Conservation (phyloP, 495 filamentous ascomycete genomes). For the Penicillium daleae region DNA sequence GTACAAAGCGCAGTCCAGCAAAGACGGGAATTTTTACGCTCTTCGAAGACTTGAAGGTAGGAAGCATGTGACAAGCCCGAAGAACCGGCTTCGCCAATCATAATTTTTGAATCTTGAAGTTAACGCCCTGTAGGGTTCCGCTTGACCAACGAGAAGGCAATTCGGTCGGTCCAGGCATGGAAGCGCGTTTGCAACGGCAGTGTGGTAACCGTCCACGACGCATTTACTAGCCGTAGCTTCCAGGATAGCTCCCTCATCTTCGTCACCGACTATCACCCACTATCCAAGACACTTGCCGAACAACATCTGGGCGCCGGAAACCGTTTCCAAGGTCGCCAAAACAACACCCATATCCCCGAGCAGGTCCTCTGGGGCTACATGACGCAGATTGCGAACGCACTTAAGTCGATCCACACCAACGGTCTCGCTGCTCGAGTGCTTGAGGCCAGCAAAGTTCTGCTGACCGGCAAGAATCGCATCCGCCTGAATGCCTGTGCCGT, state of each 20-base stretch:
- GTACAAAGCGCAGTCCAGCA: slow-evolving; percentile 90
- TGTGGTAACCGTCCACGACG: slow-evolving; percentile 86
- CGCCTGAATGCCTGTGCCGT: slow-evolving; percentile 88
- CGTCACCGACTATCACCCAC: slow-evolving; percentile 89
- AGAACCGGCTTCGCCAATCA: neutral
- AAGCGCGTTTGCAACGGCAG: slow-evolving; percentile 80
- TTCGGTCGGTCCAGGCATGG: slow-evolving; percentile 87
- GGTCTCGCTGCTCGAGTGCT: slow-evolving; percentile 84
- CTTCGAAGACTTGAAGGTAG: slow-evolving; percentile 82
- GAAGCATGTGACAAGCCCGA: neutral
- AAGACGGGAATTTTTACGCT: slow-evolving; percentile 82
- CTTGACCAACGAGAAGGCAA: slow-evolving; percentile 85
- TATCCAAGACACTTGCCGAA: slow-evolving; percentile 87
- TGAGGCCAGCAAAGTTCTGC: slow-evolving; percentile 80
- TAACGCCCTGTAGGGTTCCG: slow-evolving; percentile 60
- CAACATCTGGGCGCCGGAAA: slow-evolving; percentile 69
- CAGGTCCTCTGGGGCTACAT: slow-evolving; percentile 88
- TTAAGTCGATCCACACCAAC: slow-evolving; percentile 81
- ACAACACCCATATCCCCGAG: slow-evolving; percentile 65
- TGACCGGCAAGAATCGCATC: slow-evolving; percentile 72
- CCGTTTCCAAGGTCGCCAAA: slow-evolving; percentile 53
- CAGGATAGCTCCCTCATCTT: slow-evolving; percentile 94
- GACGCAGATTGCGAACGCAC: slow-evolving; percentile 85
- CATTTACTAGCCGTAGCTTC: slow-evolving; percentile 90
- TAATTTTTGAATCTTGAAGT: neutral